phyloP scores from a whole-genome alignment of 2,329 filamentous ascomycete genomes.

The Aspergillus aculeatinus region DNA sequence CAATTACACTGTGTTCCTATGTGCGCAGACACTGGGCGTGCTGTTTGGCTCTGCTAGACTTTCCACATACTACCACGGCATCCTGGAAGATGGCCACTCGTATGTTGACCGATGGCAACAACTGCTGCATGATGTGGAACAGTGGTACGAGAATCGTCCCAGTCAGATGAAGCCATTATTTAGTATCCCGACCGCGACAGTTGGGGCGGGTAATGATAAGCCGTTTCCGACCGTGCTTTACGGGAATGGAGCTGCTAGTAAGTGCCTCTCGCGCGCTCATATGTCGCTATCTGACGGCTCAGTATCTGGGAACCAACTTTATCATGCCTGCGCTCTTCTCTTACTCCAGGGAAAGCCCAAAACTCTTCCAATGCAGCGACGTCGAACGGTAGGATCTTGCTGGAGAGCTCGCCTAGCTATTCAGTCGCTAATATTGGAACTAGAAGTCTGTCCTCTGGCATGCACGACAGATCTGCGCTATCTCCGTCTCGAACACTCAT shows the following conservation, averaged over 20 bases:
- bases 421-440: background rate
- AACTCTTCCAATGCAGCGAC: slow-evolving; percentile 19
- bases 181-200: slow-evolving; percentile 17
- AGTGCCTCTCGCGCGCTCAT: slow-evolving; percentile 1
- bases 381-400: slow-evolving; percentile 22
- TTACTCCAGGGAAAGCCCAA: slow-evolving; percentile 34
- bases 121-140: slow-evolving; percentile 42
- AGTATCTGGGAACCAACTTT: slow-evolving; percentile 38
- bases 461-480: slow-evolving; percentile 48
- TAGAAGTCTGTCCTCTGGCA: slow-evolving; percentile 49
- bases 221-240: slow-evolving; percentile 29
- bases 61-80: slow-evolving; percentile 16
- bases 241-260: slow-evolving; percentile 30
- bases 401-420: background rate
- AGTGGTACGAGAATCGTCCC: slow-evolving; percentile 41
- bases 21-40: slow-evolving; percentile 47
- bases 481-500: slow-evolving; percentile 46
- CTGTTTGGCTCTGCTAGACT: slow-evolving; percentile 27
- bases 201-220: slow-evolving; percentile 10
- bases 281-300: background rate
- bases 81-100: slow-evolving; percentile 19
- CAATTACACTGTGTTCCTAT: slow-evolving; percentile 52
- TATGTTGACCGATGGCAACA: slow-evolving; percentile 38
- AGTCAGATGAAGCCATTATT: slow-evolving; percentile 31
- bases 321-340: slow-evolving; percentile 32